These are phyloP conservation scores for Pulveroboletus sp. DNA, from an alignment of 768 basidiomycete genomes.

Conservation along the genomic window DNA sequence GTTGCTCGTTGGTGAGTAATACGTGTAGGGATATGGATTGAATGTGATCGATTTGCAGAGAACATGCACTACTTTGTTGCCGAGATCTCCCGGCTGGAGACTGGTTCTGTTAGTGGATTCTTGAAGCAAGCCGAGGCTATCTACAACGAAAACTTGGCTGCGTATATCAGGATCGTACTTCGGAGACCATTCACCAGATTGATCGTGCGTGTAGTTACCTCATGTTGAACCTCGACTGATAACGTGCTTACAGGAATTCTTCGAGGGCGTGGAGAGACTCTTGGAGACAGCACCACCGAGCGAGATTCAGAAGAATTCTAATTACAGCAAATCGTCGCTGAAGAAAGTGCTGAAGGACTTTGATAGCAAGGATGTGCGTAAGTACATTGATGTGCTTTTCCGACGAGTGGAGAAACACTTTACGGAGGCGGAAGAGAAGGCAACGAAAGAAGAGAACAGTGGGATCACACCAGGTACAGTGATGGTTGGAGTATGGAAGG, in stretches of 20 bases:
- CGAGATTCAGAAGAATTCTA: conserved; percentile 70
- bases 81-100: conserved; percentile 69
- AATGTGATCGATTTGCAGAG: conserved; percentile 45
- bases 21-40: neutral
- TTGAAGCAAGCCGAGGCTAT: conserved; percentile 70
- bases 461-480: conserved; percentile 58
- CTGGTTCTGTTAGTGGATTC: conserved; percentile 58
- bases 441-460: conserved; percentile 50
- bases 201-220: conserved; percentile 52
- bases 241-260: conserved; percentile 67
- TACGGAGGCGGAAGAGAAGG: conserved; percentile 70
- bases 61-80: conserved; percentile 95
- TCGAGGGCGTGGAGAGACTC: conserved; percentile 87
- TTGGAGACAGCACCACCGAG: conserved; percentile 72
- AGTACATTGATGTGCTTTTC: conserved; percentile 78
- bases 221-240: conserved; percentile 1
- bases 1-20: conserved; percentile 77
- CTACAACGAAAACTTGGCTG: conserved; percentile 83
- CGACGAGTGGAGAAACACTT: conserved; percentile 97
- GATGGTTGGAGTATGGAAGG: conserved; percentile 83
- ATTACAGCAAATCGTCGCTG: conserved; percentile 71
- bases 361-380: conserved; percentile 83
- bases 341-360: conserved; percentile 85
- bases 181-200: conserved; percentile 83
- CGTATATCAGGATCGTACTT: conserved; percentile 84